These are phyloP conservation scores for Chlorella sp. DNA, from an alignment of 139 green algal genomes.

Conservation along the genomic window DNA sequence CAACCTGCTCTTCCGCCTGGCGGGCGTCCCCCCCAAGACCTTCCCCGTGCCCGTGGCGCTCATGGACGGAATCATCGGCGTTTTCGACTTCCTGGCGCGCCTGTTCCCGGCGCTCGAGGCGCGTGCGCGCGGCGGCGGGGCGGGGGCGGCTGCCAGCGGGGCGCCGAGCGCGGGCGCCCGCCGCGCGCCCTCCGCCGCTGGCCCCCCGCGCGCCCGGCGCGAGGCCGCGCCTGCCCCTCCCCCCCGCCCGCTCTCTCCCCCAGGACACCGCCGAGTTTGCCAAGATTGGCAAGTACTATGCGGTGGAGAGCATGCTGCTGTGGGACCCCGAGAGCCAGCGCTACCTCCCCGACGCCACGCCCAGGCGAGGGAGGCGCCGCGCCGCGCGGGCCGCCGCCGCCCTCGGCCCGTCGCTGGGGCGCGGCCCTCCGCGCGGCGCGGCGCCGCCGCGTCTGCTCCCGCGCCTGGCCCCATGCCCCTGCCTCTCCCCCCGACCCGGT, in stretches of 20 bases:
- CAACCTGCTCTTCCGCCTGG: conserved; percentile 91
- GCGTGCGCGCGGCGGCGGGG: neutral
- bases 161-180: no score
- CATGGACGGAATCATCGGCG: conserved; percentile 96
- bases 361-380: no score
- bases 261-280: conserved; percentile 88
- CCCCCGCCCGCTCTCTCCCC: neutral
- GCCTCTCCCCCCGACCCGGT: no score
- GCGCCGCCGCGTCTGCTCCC: no score
- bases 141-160: neutral
- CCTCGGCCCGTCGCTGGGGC: no score
- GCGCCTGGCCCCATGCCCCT: no score
- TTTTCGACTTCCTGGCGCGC: conserved; percentile 83
- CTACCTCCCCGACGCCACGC: conserved; percentile 88
- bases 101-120: conserved; percentile 87
- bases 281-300: conserved; percentile 97
- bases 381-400: no score
- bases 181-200: no score
- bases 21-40: conserved; percentile 79
- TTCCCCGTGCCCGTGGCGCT: conserved; percentile 92
- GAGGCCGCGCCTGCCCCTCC: neutral
- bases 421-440: no score
- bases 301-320: conserved; percentile 96
- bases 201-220: neutral
- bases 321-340: conserved; percentile 69